These are phyloP conservation scores for Penicillium desertorum DNA, from an alignment of 495 filamentous ascomycete genomes.

Conservation along the genomic window DNA sequence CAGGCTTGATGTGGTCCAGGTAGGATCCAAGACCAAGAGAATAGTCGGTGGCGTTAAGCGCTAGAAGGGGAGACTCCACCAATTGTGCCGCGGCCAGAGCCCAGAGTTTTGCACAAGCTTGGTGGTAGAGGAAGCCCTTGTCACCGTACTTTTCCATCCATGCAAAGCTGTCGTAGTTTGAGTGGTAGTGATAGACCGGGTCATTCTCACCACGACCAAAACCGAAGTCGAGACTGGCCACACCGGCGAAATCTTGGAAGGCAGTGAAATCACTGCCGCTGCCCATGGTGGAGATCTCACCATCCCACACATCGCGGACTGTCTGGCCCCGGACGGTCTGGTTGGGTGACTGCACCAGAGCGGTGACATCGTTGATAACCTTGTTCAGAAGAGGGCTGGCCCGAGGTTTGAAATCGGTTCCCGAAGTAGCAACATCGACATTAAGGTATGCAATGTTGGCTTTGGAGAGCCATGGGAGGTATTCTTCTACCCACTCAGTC, in stretches of 20 bases:
- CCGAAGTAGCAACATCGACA: conserved; percentile 62
- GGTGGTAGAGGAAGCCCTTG: conserved; percentile 59
- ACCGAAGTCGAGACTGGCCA: conserved; percentile 62
- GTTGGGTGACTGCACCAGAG: conserved; percentile 76
- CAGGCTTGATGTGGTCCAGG: conserved; percentile 53
- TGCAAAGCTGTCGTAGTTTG: conserved; percentile 72
- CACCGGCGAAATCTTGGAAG: conserved; percentile 71
- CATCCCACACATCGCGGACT: conserved; percentile 60
- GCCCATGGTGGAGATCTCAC: conserved; percentile 64
- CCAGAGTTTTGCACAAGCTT: conserved; percentile 58
- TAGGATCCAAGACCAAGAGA: conserved; percentile 46
- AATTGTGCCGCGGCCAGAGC: conserved; percentile 49
- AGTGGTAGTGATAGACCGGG: conserved; percentile 74
- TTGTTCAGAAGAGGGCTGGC: conserved; percentile 77
- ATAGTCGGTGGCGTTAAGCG: conserved; percentile 51
- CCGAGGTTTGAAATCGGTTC: conserved; percentile 45
- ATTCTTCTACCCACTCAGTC: conserved; percentile 79
- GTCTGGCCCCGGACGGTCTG: conserved; percentile 63
- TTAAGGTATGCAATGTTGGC: conserved; percentile 75
- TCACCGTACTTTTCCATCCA: conserved; percentile 76
- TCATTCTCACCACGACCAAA: conserved; percentile 46
- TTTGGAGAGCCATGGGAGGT: conserved; percentile 75
- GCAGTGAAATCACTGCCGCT: conserved; percentile 73
- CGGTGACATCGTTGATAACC: conserved; percentile 67
- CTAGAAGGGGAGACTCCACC: conserved; percentile 48